Evolutionary conservation across 1,284 basidiomycete species (phyloP).

Genomic region (Retiboletus fuscus): DNA sequence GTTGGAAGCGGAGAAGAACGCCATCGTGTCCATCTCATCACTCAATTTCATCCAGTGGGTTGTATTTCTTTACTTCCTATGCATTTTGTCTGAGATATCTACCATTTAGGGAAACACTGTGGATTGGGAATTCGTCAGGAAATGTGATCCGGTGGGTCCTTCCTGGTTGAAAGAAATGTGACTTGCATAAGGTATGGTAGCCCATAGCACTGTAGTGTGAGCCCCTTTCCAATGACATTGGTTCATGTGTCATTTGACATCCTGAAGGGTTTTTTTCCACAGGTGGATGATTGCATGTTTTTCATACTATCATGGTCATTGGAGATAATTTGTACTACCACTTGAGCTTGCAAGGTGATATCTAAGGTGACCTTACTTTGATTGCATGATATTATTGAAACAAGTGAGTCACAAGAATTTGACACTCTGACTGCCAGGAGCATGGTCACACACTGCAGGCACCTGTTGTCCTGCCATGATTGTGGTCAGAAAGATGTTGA

Average conservation of each 20-base stretch:
- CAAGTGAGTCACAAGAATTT: no score
- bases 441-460: no score
- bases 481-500: no score
- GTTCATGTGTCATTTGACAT: background rate
- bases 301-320: background rate
- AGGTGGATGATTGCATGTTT: background rate
- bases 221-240: no score
- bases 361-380: background rate
- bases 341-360: no score
- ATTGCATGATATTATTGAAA: no score
- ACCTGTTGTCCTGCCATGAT: no score
- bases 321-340: background rate
- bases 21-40: slow-evolving; percentile 67
- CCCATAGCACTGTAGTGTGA: slow-evolving; percentile 1
- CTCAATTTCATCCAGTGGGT: slow-evolving; percentile 77
- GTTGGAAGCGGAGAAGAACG: slow-evolving; percentile 61
- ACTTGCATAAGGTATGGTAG: background rate
- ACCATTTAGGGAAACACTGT: slow-evolving; percentile 38
- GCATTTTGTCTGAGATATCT: background rate
- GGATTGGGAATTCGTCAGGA: slow-evolving; percentile 43
- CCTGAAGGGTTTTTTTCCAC: background rate
- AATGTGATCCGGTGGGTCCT: slow-evolving; percentile 41
- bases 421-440: no score
- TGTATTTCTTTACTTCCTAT: background rate
- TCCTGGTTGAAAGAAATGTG: slow-evolving; percentile 32